Percentiles rank a stretch among this genome's conserved stretches.
Conservation (phyloP, 108 stramenopile species). For the Skeletonema grethae region DNA sequence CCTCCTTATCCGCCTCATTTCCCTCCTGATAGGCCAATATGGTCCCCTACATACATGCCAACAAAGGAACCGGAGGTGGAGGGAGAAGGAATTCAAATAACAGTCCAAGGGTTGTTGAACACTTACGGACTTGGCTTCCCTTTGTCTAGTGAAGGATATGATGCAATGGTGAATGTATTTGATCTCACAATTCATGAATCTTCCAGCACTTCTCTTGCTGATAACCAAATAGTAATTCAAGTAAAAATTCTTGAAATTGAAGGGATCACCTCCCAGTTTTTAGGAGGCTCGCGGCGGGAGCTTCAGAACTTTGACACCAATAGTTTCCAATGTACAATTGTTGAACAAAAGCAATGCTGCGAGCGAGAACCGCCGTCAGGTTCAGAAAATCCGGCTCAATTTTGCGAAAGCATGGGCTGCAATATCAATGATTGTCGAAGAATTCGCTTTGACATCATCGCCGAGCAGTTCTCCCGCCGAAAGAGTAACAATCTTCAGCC, state of each 20-base stretch:
- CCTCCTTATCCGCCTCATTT: neutral
- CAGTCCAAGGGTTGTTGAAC: neutral
- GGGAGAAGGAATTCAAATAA: neutral
- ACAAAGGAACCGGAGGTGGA: neutral
- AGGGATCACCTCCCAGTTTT: neutral
- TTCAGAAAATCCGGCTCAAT: neutral
- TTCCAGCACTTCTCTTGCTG: neutral
- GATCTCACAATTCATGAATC: neutral
- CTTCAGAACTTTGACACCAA: neutral
- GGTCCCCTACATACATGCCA: neutral
- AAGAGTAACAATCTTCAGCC: neutral
- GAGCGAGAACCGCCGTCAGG: neutral
- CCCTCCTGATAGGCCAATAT: neutral
- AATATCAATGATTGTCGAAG: conserved; percentile 1
- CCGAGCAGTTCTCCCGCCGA: neutral
- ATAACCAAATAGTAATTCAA: neutral
- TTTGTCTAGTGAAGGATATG: neutral
- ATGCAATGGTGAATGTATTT: neutral
- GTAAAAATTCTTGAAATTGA: conserved; percentile 2
- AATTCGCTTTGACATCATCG: neutral
- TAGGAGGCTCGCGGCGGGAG: neutral
- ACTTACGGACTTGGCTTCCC: neutral
- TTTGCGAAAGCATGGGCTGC: neutral
- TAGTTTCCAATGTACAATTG: neutral
- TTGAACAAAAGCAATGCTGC: neutral